phyloP scores from a whole-genome alignment of 371 early-diverging fungal genomes.

The Saksenaea vasiformis region DNA sequence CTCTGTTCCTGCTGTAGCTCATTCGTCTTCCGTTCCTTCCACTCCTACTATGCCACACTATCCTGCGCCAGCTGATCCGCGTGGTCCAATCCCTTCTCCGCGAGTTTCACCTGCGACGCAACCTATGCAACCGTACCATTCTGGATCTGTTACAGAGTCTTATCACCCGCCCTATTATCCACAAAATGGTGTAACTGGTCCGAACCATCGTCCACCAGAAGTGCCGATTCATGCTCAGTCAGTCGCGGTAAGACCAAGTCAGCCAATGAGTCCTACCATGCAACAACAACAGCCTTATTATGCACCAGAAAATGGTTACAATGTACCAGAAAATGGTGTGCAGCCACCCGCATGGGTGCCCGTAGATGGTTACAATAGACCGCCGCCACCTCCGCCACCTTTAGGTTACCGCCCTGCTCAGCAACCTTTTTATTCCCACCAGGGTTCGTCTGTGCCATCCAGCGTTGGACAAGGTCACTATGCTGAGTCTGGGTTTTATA shows the following conservation, averaged over 20 bases:
- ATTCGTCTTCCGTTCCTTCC: background rate
- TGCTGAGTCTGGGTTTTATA: background rate
- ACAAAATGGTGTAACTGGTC: background rate
- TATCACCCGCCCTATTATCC: background rate
- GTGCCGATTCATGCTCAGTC: background rate
- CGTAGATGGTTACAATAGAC: background rate
- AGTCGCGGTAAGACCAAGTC: background rate
- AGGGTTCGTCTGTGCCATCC: background rate
- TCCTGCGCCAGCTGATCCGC: background rate
- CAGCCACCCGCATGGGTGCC: background rate
- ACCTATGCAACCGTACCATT: background rate
- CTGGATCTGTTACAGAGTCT: background rate
- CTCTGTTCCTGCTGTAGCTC: background rate
- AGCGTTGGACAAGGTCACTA: background rate
- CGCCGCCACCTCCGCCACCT: slow-evolving; percentile 7
- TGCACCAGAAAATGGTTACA: background rate
- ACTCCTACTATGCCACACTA: background rate
- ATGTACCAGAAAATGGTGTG: background rate
- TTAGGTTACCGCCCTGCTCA: slow-evolving; percentile 1
- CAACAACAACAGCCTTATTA: slow-evolving; percentile 1
- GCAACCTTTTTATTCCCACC: slow-evolving; percentile 4
- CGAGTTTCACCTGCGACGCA: background rate
- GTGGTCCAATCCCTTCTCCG: background rate
- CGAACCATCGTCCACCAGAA: background rate
- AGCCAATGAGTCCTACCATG: background rate